Conservation (phyloP, 805 yeast species). For the Scheffersomyces stipitis region DNA sequence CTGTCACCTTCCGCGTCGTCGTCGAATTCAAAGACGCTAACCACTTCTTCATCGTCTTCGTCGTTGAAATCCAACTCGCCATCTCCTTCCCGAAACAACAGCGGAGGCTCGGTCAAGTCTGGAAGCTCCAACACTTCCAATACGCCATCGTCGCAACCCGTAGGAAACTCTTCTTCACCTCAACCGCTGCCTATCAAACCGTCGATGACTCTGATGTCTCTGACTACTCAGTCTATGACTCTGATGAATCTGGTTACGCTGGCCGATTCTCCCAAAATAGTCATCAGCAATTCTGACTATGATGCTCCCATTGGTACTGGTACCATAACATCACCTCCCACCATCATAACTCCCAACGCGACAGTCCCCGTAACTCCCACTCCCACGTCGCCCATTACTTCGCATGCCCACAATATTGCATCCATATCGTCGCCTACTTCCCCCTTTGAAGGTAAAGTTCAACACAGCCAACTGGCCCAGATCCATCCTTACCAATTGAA, state of each 20-base stretch:
- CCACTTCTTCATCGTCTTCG: slow-evolving; percentile 16
- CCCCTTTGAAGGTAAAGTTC: slow-evolving; percentile 8
- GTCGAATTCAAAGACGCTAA: slow-evolving; percentile 10
- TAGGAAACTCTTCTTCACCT: slow-evolving; percentile 1
- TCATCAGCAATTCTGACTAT: slow-evolving; percentile 15
- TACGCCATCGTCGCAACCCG: not conserved
- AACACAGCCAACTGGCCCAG: slow-evolving; percentile 8
- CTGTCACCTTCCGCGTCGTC: slow-evolving; percentile 13
- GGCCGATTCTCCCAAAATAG: slow-evolving; percentile 20
- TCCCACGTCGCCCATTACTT: slow-evolving; percentile 23
- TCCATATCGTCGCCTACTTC: slow-evolving; percentile 7
- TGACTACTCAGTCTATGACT: too few species aligned
- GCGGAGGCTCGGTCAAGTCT: slow-evolving; percentile 25
- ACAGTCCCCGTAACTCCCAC: slow-evolving; percentile 20
- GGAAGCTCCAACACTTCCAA: slow-evolving; percentile 7
- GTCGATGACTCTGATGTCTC: too few species aligned
- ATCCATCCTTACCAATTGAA: slow-evolving; percentile 50
- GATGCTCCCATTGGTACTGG: slow-evolving; percentile 6
- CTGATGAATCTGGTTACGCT: too few species aligned
- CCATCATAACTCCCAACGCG: slow-evolving; percentile 8
- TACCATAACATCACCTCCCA: slow-evolving; percentile 6
- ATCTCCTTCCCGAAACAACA: slow-evolving; percentile 31
- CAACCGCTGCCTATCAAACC: not conserved
- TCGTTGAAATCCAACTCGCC: slow-evolving; percentile 33
- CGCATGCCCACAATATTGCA: slow-evolving; percentile 8